Evolutionary conservation across 2,329 filamentous ascomycete species (phyloP).

Genomic region (Phialophora expanda): DNA sequence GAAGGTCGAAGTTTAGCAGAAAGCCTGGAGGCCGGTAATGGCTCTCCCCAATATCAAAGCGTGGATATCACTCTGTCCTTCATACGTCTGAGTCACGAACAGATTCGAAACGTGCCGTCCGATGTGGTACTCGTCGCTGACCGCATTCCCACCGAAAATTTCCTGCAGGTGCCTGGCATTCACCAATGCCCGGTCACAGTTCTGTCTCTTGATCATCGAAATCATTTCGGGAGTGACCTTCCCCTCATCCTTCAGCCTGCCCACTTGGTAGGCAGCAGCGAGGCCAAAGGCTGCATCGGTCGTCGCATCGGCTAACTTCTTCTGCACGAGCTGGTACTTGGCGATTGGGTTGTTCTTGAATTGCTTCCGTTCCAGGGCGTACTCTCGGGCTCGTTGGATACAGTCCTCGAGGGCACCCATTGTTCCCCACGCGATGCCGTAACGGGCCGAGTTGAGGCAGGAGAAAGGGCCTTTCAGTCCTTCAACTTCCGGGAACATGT

Average conservation of each 20-base stretch:
- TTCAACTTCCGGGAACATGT: constrained; percentile 92
- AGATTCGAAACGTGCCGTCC: constrained; percentile 93
- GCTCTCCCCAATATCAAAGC: constrained; percentile 71
- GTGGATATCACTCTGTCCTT: constrained; percentile 98
- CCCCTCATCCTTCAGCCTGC: constrained; percentile 88
- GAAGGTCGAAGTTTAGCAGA: constrained; percentile 59
- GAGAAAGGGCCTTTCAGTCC: constrained; percentile 88
- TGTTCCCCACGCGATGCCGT: constrained; percentile 91
- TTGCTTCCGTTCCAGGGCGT: constrained; percentile 90
- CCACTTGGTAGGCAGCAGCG: constrained; percentile 88
- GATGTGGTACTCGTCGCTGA: constrained; percentile 95
- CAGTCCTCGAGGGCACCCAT: constrained; percentile 96
- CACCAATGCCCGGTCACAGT: constrained; percentile 85
- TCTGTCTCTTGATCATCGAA: constrained; percentile 93
- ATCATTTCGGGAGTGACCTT: constrained; percentile 95
- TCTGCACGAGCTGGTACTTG: constrained; percentile 95
- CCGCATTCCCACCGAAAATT: constrained; percentile 97
- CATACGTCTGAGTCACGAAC: constrained; percentile 97
- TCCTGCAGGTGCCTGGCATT: constrained; percentile 86
- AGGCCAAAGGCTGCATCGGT: constrained; percentile 92
- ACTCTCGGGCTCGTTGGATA: constrained; percentile 77
- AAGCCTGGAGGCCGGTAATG: constrained; percentile 78
- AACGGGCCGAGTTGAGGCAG: constrained; percentile 90
- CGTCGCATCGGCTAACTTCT: constrained; percentile 91
- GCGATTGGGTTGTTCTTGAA: constrained; percentile 96